phyloP scores from a whole-genome alignment of 805 yeast genomes.

The Tanozyma kutaoensis region DNA sequence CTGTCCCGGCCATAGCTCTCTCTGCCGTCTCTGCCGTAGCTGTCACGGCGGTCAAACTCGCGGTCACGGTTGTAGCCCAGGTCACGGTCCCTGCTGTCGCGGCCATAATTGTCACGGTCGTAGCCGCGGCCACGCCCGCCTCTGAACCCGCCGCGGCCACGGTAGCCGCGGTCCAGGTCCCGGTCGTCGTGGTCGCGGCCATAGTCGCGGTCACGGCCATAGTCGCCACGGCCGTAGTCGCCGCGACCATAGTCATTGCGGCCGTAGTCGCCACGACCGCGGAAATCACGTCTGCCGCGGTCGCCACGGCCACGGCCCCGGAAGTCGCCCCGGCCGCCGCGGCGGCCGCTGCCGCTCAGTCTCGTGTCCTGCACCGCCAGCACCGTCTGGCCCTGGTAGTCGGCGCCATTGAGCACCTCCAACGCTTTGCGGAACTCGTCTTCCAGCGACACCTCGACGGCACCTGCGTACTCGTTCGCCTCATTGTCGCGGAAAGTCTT shows the following conservation, averaged over 20 bases:
- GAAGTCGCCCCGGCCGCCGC: constrained; percentile 1
- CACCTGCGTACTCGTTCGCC: constrained; percentile 33
- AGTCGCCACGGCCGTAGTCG: too few relatives aligned
- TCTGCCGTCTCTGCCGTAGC: too few relatives aligned
- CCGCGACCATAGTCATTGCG: too few relatives aligned
- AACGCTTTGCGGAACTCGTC: constrained; percentile 70
- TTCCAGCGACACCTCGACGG: constrained; percentile 45
- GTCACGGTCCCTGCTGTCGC: too few relatives aligned
- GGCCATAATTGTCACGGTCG: constrained; percentile 11
- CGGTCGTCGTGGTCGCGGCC: constrained; percentile 19
- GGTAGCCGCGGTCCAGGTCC: constrained; percentile 11
- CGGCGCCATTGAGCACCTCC: constrained; percentile 56
- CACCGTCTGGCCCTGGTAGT: constrained; percentile 56
- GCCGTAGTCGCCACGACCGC: too few relatives aligned
- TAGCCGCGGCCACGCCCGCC: constrained; percentile 19
- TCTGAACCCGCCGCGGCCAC: constrained; percentile 3
- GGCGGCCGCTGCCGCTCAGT: constrained; percentile 13
- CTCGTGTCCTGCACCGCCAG: constrained; percentile 68
- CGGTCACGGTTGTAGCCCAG: too few relatives aligned
- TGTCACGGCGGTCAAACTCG: too few relatives aligned
- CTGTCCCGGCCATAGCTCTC: too few relatives aligned
- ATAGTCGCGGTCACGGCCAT: too few relatives aligned
- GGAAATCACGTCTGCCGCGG: constrained; percentile 26
- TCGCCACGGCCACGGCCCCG: constrained; percentile 36
- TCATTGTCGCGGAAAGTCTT: constrained; percentile 36